Evolutionary conservation across 257 asterid genomes (phyloP), one percentile per base, ranked within the genome.

Genomic region (Primulina eburnea): DNA sequence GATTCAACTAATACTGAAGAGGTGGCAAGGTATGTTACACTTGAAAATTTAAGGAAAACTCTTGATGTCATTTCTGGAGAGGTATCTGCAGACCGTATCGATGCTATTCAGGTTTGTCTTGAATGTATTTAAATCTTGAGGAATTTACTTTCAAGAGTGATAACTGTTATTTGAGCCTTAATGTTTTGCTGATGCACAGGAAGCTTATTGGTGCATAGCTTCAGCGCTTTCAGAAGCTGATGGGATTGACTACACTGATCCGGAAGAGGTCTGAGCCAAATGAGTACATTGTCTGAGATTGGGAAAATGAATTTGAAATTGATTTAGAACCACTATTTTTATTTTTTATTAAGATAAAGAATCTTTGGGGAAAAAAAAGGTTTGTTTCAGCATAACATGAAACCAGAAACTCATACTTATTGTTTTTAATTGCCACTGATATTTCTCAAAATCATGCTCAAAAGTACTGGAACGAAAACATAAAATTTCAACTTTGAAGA

Each of bases 141-240:
- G 14, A 55, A 58, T 34, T 28, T 24, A 18, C 33, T 69, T 20
- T 37, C 21, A 0, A 52, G 70, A 38, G 26, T 47, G 20, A 68
- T 33, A 57, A 47, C 60, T 57, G 62, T 59, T 70, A 71, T 24
- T 38, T 73, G 53, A 73, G 28, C 55, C 60, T 30, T 58, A 62
- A 17, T 65, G 62, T 33, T 43, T 60, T 32, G 4, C 34, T 32
- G 34, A 32, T 32, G 34, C 34, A 32, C 87, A 93, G 97, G 98
- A 90, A 78, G 96, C 97, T 64, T 93, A 86, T 74, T 75, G 79
- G 90, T 84, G 85, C 78, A 90, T 93, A 63, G 98, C 97, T 52
- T 79, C 92, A 64, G 97, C 96, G 71, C 93, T 90, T 47, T 93
- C 98, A 17, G 96, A 90, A 83, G 98, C 94, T 43, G 97, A 89